These are phyloP conservation scores for Rubia tinctorum DNA, from an alignment of 305 asterid genomes.

Conservation along the genomic window DNA sequence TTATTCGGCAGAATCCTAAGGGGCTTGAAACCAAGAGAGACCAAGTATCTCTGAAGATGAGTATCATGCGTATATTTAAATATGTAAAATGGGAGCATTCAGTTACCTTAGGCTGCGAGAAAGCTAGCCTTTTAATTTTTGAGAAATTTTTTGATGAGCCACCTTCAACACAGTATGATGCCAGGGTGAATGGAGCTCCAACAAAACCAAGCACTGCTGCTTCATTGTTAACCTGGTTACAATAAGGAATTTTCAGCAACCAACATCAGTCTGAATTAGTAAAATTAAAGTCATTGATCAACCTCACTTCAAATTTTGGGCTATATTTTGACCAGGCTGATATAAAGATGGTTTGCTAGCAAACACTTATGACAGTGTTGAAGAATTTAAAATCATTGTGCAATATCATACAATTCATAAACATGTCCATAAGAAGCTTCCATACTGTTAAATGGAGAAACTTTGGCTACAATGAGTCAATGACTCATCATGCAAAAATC, in stretches of 20 bases:
- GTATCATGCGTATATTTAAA: not conserved
- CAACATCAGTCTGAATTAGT: not conserved
- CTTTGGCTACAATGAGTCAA: not conserved
- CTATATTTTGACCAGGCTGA: not conserved
- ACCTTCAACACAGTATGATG: constrained; percentile 94
- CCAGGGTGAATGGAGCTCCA: constrained; percentile 99
- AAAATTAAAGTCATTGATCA: not conserved
- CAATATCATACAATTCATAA: not conserved
- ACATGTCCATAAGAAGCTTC: not conserved
- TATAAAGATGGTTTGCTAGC: not conserved
- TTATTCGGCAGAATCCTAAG: not conserved
- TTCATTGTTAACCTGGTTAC: constrained; percentile 70
- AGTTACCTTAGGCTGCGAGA: constrained; percentile 87
- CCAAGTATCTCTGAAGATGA: not conserved
- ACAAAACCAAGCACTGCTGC: constrained; percentile 97
- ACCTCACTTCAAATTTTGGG: not conserved
- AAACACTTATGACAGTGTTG: not conserved
- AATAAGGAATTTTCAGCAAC: constrained; percentile 8
- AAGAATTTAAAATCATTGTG: not conserved
- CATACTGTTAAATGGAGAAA: not conserved
- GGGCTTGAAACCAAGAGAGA: not conserved
- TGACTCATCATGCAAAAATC: not conserved
- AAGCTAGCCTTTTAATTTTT: constrained; percentile 83
- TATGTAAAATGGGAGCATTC: not conserved
- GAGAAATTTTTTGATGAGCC: constrained; percentile 97